Evolutionary conservation across 805 yeast genomes (phyloP).

Genomic region (Wickerhamiella brachini): DNA sequence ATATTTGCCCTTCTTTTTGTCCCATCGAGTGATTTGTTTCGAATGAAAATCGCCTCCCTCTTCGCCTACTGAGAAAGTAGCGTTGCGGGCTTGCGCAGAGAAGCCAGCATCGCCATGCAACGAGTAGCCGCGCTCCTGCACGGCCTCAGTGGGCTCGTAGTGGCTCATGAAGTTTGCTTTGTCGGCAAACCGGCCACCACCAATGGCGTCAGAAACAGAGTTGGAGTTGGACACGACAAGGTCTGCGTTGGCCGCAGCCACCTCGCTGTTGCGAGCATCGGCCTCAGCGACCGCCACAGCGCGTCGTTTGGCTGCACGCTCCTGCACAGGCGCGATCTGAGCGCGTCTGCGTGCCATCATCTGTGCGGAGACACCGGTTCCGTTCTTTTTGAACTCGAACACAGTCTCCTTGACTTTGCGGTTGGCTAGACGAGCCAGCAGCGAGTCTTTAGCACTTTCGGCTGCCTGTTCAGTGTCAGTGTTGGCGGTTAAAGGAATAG

Average conservation of each 20-base stretch:
- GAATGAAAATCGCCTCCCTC: conserved; percentile 61
- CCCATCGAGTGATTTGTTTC: conserved; percentile 71
- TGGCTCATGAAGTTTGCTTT: conserved; percentile 73
- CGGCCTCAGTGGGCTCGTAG: conserved; percentile 66
- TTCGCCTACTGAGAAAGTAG: conserved; percentile 68
- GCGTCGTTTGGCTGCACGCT: conserved; percentile 56
- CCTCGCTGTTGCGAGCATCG: conserved; percentile 17
- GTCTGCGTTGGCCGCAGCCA: conserved; percentile 30
- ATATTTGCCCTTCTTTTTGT: conserved; percentile 80
- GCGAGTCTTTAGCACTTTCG: conserved; percentile 62
- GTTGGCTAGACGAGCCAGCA: conserved; percentile 57
- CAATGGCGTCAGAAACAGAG: not conserved
- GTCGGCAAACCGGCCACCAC: conserved; percentile 48
- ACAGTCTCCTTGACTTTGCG: conserved; percentile 77
- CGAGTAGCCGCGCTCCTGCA: conserved; percentile 68
- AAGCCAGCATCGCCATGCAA: conserved; percentile 40
- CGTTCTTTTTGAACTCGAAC: conserved; percentile 62
- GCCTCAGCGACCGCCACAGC: conserved; percentile 38
- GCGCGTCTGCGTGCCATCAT: conserved; percentile 77
- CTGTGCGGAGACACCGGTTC: conserved; percentile 44
- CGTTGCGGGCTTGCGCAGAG: conserved; percentile 69
- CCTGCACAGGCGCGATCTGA: conserved; percentile 80
- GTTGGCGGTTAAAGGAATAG: conserved; percentile 48
- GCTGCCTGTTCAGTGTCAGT: conserved; percentile 28
- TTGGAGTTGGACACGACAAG: conserved; percentile 22